These are phyloP conservation scores for Yamadazyma philogaea DNA, from an alignment of 805 yeast genomes.

Conservation along the genomic window DNA sequence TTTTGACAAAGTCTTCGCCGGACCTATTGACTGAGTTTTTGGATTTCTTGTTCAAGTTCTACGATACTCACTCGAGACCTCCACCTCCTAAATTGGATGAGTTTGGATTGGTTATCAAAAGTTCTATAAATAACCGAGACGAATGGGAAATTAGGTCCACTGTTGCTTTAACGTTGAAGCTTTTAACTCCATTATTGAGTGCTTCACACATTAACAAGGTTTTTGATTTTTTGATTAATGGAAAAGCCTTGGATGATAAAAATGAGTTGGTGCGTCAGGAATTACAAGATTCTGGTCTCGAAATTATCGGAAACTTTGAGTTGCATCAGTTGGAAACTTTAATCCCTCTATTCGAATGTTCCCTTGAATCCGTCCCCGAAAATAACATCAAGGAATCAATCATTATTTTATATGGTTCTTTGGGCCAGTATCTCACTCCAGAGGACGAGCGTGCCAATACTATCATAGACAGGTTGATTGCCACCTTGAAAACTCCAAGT, in stretches of 20 bases:
- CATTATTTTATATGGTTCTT: slow-evolving; percentile 84
- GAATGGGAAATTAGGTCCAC: slow-evolving; percentile 86
- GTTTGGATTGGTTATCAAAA: slow-evolving; percentile 71
- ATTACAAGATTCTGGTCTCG: slow-evolving; percentile 85
- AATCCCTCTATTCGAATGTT: slow-evolving; percentile 75
- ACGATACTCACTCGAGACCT: slow-evolving; percentile 59
- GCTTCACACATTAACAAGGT: slow-evolving; percentile 45
- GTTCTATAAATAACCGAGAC: slow-evolving; percentile 61
- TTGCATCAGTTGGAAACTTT: slow-evolving; percentile 62
- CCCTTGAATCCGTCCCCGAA: slow-evolving; percentile 52
- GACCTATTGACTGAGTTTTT: slow-evolving; percentile 26
- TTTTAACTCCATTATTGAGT: slow-evolving; percentile 48
- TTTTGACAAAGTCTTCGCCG: slow-evolving; percentile 1
- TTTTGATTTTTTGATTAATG: slow-evolving; percentile 61
- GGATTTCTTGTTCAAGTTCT: slow-evolving; percentile 49
- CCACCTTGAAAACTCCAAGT: slow-evolving; percentile 80
- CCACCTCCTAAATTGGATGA: slow-evolving; percentile 76
- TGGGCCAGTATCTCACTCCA: slow-evolving; percentile 76
- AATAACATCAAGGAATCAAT: slow-evolving; percentile 73
- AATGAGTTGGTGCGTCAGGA: slow-evolving; percentile 73
- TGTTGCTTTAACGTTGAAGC: slow-evolving; percentile 62
- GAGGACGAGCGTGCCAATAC: slow-evolving; percentile 62
- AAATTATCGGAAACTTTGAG: slow-evolving; percentile 66
- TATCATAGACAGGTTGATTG: slow-evolving; percentile 66
- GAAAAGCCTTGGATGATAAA: slow-evolving; percentile 70